Evolutionary conservation across 768 basidiomycete genomes (phyloP).

Genomic region (Boletus insuetus): DNA sequence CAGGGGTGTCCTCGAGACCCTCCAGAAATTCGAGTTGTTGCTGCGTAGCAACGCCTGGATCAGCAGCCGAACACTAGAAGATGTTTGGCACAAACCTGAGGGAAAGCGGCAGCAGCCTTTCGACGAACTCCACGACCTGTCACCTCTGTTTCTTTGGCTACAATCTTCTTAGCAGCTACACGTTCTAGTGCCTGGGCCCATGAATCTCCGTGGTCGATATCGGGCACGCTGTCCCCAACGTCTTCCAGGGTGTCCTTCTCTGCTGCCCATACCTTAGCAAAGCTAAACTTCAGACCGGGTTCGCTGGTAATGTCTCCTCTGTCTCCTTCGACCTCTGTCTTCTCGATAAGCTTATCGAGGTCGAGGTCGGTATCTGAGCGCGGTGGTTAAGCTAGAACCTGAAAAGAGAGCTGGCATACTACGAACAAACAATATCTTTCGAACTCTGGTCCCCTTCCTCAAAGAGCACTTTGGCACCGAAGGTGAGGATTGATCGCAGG

Average conservation of each 20-base stretch:
- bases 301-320: conserved; percentile 49
- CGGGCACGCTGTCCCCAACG: conserved; percentile 48
- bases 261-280: conserved; percentile 91
- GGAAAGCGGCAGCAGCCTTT: conserved; percentile 56
- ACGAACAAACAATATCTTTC: conserved; percentile 70
- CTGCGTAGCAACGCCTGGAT: conserved; percentile 16
- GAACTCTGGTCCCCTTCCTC: conserved; percentile 53
- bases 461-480: conserved; percentile 85
- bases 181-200: conserved; percentile 71
- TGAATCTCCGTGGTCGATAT: conserved; percentile 62
- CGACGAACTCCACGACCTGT: conserved; percentile 77
- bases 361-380: conserved; percentile 71
- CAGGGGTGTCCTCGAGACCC: conserved; percentile 37
- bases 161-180: conserved; percentile 41
- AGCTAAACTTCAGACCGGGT: conserved; percentile 66
- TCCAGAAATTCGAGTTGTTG: conserved; percentile 34
- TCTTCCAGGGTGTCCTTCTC: conserved; percentile 72
- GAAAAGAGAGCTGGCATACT: not conserved
- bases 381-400: not conserved
- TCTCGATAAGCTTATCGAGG: conserved; percentile 83
- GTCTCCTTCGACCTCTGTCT: conserved; percentile 71
- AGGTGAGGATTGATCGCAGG: conserved; percentile 85
- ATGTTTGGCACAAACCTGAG: conserved; percentile 24
- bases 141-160: conserved; percentile 45
- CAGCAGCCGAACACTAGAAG: not conserved